Conservation (phyloP, 495 filamentous ascomycete genomes). For the Hypoxylon subgilvum region DNA sequence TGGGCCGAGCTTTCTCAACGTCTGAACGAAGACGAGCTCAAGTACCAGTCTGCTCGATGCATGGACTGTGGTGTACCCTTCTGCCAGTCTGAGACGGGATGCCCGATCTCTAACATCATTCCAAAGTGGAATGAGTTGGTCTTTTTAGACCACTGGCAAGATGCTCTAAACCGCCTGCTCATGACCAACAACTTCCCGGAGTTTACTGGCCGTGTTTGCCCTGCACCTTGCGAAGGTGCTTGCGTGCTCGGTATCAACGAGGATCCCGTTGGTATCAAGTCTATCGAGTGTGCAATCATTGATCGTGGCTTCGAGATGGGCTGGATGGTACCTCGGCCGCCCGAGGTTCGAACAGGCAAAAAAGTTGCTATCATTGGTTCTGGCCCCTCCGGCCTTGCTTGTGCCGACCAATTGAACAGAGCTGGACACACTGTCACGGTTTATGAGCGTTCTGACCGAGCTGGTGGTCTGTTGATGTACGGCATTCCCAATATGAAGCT, state of each 20-base stretch:
- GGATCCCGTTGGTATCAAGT: constrained; percentile 98
- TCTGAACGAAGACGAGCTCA: constrained; percentile 94
- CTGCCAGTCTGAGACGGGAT: constrained; percentile 97
- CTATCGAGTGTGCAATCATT: constrained; percentile 98
- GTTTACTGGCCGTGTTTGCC: constrained; percentile 98
- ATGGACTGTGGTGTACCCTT: constrained; percentile 99
- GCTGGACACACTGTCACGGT: constrained; percentile 90
- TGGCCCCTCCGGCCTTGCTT: constrained; percentile 88
- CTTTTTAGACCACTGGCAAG: constrained; percentile 90
- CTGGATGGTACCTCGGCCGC: constrained; percentile 92
- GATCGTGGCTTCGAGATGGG: constrained; percentile 99
- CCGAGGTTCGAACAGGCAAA: constrained; percentile 84
- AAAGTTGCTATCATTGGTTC: constrained; percentile 92
- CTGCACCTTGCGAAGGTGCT: constrained; percentile 95
- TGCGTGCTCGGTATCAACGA: constrained; percentile 99
- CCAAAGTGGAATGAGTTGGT: constrained; percentile 98
- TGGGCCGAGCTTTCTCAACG: constrained; percentile 92
- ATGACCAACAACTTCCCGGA: constrained; percentile 99
- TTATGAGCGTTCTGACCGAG: constrained; percentile 93
- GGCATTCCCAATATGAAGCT: constrained; percentile 99
- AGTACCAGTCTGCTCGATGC: constrained; percentile 97
- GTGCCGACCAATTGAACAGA: constrained; percentile 94
- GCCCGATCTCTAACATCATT: constrained; percentile 99
- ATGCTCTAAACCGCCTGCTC: constrained; percentile 90
- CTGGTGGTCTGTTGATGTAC: constrained; percentile 96